phyloP scores from a whole-genome alignment of 2,329 filamentous ascomycete species.

The Fusarium veterinarium region DNA sequence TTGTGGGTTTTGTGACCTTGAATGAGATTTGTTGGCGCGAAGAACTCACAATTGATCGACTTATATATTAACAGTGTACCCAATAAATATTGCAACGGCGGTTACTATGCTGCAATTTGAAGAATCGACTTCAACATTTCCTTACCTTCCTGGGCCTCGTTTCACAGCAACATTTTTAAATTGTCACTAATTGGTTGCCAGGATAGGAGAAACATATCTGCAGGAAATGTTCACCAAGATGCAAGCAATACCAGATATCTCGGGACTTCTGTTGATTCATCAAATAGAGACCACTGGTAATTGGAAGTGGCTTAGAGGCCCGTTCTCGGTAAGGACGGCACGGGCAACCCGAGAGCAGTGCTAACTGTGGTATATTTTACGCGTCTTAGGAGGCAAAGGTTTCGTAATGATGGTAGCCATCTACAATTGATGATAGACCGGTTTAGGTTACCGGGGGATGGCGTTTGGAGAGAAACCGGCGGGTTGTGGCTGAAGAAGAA shows the following conservation, averaged over 20 bases:
- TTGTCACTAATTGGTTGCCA: not conserved
- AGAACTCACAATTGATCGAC: not conserved
- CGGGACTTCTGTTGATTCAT: not conserved
- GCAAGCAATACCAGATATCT: not conserved
- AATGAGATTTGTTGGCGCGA: not conserved
- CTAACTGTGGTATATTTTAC: not conserved
- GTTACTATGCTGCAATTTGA: not conserved
- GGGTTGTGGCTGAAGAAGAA: constrained; percentile 1
- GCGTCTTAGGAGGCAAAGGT: not conserved
- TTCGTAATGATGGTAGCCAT: not conserved
- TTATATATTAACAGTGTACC: not conserved
- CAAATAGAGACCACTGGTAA: not conserved
- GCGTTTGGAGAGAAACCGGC: not conserved
- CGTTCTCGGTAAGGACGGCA: not conserved
- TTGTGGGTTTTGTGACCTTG: not conserved
- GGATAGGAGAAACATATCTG: not conserved
- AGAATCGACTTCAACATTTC: not conserved
- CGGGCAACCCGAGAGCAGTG: not conserved
- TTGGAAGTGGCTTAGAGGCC: not conserved
- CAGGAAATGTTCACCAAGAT: not conserved
- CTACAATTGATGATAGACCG: not conserved
- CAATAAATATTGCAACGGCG: not conserved
- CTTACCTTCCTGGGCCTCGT: not conserved
- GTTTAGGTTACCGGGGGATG: not conserved
- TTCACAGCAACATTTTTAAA: not conserved